Evolutionary conservation across 169 alveolate genomes (phyloP).

Genomic region (Perkinsus olseni): DNA sequence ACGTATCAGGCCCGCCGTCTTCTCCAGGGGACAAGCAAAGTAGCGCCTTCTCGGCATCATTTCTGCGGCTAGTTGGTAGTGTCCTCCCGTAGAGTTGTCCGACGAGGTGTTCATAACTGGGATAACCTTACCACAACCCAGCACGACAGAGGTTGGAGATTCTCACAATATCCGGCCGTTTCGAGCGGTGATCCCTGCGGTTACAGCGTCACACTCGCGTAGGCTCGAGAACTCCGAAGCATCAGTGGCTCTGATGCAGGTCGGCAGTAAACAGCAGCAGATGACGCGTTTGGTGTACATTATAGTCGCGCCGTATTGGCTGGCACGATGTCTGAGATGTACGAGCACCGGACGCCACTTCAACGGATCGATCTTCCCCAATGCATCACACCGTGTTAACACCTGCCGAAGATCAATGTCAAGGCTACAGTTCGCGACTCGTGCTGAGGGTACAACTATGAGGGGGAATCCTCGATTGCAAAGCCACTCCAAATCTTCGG

Average conservation of each 20-base stretch:
- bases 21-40: not conserved
- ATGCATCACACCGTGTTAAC: not conserved
- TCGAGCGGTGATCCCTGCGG: not conserved
- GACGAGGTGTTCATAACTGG: not conserved
- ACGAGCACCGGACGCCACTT: not conserved
- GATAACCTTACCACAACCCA: not conserved
- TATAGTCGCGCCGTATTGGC: not conserved
- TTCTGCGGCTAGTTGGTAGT: not conserved
- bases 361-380: not conserved
- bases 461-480: not conserved
- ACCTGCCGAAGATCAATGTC: not conserved
- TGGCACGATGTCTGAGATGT: not conserved
- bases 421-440: not conserved
- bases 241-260: not conserved
- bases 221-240: not conserved
- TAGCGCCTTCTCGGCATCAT: not conserved
- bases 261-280: not conserved
- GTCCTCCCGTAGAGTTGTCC: not conserved
- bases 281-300: not conserved
- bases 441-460: not conserved
- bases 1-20: not conserved
- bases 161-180: not conserved
- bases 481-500: not conserved
- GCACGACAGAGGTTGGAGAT: not conserved
- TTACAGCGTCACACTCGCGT: not conserved